Percentiles rank a stretch among this genome's conserved stretches.
These are phyloP conservation scores for Linnemannia schmuckeri DNA, from an alignment of 192 early-diverging fungal genomes.

Conservation along the genomic window DNA sequence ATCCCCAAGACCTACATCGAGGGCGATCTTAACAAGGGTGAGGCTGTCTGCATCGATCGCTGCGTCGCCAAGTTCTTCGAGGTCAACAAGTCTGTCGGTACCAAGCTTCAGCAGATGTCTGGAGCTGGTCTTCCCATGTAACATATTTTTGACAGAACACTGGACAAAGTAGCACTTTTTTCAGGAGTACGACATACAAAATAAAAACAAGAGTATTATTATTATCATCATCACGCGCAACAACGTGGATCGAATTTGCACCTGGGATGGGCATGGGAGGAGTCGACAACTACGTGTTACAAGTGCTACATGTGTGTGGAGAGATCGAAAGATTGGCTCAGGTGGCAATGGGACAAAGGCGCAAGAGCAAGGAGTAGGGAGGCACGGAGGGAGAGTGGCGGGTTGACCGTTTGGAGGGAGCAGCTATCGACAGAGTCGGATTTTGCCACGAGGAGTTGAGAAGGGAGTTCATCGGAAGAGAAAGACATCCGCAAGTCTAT, in stretches of 20 bases:
- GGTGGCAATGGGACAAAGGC: background rate
- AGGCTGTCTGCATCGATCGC: conserved; percentile 90
- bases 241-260: background rate
- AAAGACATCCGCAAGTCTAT: background rate
- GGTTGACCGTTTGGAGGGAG: background rate
- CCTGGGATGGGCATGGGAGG: background rate
- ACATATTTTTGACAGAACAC: conserved; percentile 18
- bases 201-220: background rate
- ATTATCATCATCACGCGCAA: background rate
- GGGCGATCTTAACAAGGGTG: conserved; percentile 89
- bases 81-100: conserved; percentile 79
- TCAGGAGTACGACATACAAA: background rate
- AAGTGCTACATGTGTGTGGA: background rate
- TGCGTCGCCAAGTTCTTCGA: conserved; percentile 92
- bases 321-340: background rate
- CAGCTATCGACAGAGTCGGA: background rate
- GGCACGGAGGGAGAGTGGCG: background rate
- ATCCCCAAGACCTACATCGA: conserved; percentile 85
- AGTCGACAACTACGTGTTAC: background rate
- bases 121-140: conserved; percentile 52
- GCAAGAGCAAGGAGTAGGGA: background rate
- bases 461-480: background rate
- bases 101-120: conserved; percentile 76
- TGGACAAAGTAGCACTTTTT: background rate
- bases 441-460: background rate